Base-by-base conservation (phyloP, 495 filamentous ascomycete species). In the Xylaria curta region DNA sequence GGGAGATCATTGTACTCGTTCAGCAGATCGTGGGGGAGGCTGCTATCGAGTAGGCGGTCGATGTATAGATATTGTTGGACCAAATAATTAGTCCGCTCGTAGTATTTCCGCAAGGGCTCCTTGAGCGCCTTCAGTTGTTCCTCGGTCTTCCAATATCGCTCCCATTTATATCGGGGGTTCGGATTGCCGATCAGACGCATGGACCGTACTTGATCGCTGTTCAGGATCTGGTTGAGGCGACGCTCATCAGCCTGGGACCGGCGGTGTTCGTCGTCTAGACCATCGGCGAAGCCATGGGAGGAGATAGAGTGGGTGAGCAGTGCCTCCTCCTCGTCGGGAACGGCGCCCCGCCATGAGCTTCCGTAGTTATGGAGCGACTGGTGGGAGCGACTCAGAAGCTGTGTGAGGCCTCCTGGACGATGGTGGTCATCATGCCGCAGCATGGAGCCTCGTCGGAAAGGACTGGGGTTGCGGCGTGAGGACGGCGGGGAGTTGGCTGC, bases 61-160 rank as follows among this genome's bases (percentile, higher is more conserved):
- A 97, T 97, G 76, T 95, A 97, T 60, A 93, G 85, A 78, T 97
- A 98, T 74, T 94, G 92, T 69, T 94, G 91, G 63, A 98, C 88
- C 12, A 98, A 81, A 66, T 85, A 86, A 78, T 98, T 98, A 75
- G 87, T 94, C 7, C 91, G 88, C 79, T 94, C 90, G 78, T 98
- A 95, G 81, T 96, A 97, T 77, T 91, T 72, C 24, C 94, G 91
- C 85, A 93, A 77, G 4, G 87, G 82, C 78, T 90, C 91, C 78
- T 83, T 88, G 89, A 94, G 90, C 49, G 76, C 63, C 65, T 84
- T 86, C 69, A 94, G 76, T 78, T 93, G 81, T 24, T 90, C 87
- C 24, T 91, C 87, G 4, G 87, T 89, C 80, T 91, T 93, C 85
- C 88, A 92, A 73, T 94, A 93, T 71, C 84, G 82, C 78, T 89